These are phyloP conservation scores for Dichomitus squalens DNA, from an alignment of 1,284 basidiomycete species.

Conservation along the genomic window DNA sequence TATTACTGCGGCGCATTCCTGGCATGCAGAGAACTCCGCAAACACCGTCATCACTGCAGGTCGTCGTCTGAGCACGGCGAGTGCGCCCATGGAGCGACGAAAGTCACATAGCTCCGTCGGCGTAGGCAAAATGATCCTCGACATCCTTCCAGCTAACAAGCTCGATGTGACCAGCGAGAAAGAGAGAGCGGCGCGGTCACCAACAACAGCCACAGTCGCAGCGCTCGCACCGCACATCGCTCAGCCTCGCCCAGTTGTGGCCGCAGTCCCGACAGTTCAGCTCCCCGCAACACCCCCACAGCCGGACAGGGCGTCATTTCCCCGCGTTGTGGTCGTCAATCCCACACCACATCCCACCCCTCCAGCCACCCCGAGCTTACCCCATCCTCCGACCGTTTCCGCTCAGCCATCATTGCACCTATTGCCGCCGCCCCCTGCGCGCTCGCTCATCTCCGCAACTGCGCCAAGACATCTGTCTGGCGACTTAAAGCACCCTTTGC, in stretches of 20 bases:
- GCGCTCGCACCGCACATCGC: constrained; percentile 17
- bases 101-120: constrained; percentile 33
- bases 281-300: constrained; percentile 34
- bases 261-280: constrained; percentile 31
- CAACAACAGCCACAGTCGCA: neutral
- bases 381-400: constrained; percentile 14
- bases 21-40: constrained; percentile 29
- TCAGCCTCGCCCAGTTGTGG: constrained; percentile 31
- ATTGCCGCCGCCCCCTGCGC: constrained; percentile 28
- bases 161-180: constrained; percentile 27
- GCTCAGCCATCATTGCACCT: constrained; percentile 27
- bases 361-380: constrained; percentile 47
- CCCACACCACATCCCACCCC: constrained; percentile 60
- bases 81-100: constrained; percentile 32
- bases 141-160: constrained; percentile 52
- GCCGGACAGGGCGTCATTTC: constrained; percentile 32
- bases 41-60: constrained; percentile 25
- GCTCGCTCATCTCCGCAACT: constrained; percentile 16
- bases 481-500: constrained; percentile 19
- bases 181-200: constrained; percentile 9
- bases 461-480: constrained; percentile 6
- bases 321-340: constrained; percentile 57
- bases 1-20: constrained; percentile 27
- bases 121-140: constrained; percentile 57
- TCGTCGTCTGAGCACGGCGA: constrained; percentile 31